Conservation (phyloP, 1,139 yeast genomes). For the Entelexis paramagnoliae region DNA sequence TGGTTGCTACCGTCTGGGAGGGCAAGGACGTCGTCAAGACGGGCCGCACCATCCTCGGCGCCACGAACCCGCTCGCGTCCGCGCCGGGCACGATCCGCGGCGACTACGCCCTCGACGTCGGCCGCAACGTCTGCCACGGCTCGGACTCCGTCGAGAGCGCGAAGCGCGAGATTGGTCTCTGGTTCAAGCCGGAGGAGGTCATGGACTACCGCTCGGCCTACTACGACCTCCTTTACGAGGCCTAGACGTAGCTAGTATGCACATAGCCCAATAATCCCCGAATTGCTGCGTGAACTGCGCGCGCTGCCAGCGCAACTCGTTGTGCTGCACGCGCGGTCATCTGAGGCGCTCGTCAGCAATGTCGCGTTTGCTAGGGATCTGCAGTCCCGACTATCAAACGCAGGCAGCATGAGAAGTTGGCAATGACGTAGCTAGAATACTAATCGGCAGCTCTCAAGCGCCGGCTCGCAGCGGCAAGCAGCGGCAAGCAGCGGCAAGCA, state of each 20-base stretch:
- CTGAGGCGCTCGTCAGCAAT: not conserved
- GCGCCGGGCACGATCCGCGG: slow-evolving; percentile 99
- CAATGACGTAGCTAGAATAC: not conserved
- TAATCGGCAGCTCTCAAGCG: not conserved
- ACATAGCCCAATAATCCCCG: not conserved
- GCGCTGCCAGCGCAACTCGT: no score
- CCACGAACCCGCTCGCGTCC: slow-evolving; percentile 95
- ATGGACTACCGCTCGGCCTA: slow-evolving; percentile 82
- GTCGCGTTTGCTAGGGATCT: no score
- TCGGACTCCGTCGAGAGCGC: slow-evolving; percentile 99
- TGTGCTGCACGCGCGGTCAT: not conserved
- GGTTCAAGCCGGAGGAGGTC: slow-evolving; percentile 98
- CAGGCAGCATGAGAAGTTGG: no score
- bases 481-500: no score
- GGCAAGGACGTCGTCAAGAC: slow-evolving; percentile 99
- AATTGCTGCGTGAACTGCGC: not conserved
- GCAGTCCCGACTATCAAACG: no score
- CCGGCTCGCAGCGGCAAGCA: no score
- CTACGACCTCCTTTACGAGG: slow-evolving; percentile 86
- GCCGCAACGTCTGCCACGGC: slow-evolving; percentile 99
- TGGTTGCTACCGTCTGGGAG: slow-evolving; percentile 99
- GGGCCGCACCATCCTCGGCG: slow-evolving; percentile 97
- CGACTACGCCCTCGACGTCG: slow-evolving; percentile 75
- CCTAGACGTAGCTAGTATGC: not conserved
- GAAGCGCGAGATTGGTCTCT: slow-evolving; percentile 84